Evolutionary conservation across 2,329 filamentous ascomycete genomes (phyloP).

Genomic region (Alternaria atra): DNA sequence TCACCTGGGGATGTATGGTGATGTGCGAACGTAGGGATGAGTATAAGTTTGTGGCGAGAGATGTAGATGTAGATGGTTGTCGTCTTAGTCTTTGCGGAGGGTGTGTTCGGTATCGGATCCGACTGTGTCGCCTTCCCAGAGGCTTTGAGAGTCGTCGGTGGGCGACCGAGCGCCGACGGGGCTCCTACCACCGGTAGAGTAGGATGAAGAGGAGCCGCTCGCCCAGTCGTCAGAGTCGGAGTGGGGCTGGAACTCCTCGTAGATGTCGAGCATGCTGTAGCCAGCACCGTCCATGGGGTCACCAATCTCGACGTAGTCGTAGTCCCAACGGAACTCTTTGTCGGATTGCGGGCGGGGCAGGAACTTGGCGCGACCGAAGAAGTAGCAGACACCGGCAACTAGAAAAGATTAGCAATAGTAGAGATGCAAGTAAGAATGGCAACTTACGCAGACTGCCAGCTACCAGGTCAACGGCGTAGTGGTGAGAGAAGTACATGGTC

Average conservation of each 20-base stretch:
- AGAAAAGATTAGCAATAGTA: slow-evolving; percentile 34
- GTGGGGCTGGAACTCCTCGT: slow-evolving; percentile 60
- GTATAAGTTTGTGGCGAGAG: slow-evolving; percentile 21
- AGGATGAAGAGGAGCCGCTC: slow-evolving; percentile 80
- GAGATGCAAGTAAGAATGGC: background rate
- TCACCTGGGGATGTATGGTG: slow-evolving; percentile 31
- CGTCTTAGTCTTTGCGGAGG: slow-evolving; percentile 32
- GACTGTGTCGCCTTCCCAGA: slow-evolving; percentile 67
- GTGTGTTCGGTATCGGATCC: slow-evolving; percentile 55
- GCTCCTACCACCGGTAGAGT: slow-evolving; percentile 71
- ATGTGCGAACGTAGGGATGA: slow-evolving; percentile 38
- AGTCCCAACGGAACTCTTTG: slow-evolving; percentile 92
- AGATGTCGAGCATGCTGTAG: slow-evolving; percentile 64
- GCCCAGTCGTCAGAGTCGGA: slow-evolving; percentile 90
- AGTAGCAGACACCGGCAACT: slow-evolving; percentile 78
- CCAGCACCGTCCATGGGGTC: slow-evolving; percentile 63
- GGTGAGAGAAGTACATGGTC: slow-evolving; percentile 97
- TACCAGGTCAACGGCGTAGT: slow-evolving; percentile 94
- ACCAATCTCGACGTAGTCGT: slow-evolving; percentile 90
- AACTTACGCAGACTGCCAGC: slow-evolving; percentile 73
- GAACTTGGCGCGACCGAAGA: slow-evolving; percentile 80
- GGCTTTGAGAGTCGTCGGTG: slow-evolving; percentile 65
- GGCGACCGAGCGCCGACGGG: slow-evolving; percentile 58
- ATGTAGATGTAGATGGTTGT: slow-evolving; percentile 13
- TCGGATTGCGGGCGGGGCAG: slow-evolving; percentile 82